Evolutionary conservation across 2,329 filamentous ascomycete species (phyloP), one percentile per base, ranked within the genome.

Genomic region (Xylariaceae sp.): DNA sequence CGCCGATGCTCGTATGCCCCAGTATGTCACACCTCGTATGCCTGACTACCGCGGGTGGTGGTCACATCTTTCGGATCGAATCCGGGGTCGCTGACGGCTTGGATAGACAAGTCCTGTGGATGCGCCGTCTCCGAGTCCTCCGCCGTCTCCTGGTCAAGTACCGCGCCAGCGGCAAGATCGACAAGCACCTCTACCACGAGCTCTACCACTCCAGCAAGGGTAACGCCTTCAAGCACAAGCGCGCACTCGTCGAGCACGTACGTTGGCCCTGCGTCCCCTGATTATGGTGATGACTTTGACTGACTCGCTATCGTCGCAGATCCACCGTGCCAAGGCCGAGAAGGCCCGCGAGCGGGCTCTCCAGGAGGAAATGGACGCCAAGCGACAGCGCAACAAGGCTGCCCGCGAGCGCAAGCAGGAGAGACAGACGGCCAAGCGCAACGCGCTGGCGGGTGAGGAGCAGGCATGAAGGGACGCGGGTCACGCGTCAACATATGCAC

Each of bases 191-290:
- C 46, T 98, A 98, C 82, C 92, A 98, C 81, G 89, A 96, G 77
- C 87, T 98, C 56, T 98, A 98, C 81, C 92, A 95, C 72, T 77
- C 94, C 67, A 92, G 85, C 83, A 98, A 98, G 89, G 93, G 92
- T 93, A 98, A 98, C 83, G 90, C 92, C 68, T 98, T 98, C 85
- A 98, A 98, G 89, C 92, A 98, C 87, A 98, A 96, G 89, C 84
- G 92, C 73, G 92, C 89, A 63, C 83, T 98, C 60, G 88, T 98
- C 67, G 92, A 98, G 81, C 92, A 98, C 77, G 92, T 98, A 93
- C 64, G 92, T 87, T 59, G n/a, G 5, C 12, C 21, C 22, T 19
- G 18, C 27, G 2, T 35, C 32, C 3, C n/a, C 21, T 18, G 21
- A n/a, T 5, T 12, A 26, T 26, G n/a, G 5, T 7, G 8, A 3